Evolutionary conservation across 345 rosid genomes (phyloP), one percentile per base, ranked within the genome.

Genomic region (Aegle marmelos): DNA sequence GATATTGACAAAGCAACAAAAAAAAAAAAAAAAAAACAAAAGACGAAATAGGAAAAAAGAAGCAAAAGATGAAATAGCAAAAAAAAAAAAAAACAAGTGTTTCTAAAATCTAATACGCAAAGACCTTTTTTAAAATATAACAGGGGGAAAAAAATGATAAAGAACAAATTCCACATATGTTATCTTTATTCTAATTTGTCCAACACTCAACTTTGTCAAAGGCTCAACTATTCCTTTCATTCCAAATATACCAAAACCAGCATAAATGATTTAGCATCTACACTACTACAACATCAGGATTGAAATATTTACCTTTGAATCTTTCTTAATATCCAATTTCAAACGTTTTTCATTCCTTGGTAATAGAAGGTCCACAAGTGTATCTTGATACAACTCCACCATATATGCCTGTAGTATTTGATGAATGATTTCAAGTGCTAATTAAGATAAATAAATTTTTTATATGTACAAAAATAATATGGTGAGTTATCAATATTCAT

Each of bases 321-420:
- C 98, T 80, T 96, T 96, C 85, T 96, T 96, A n/a, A 96, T 91
- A 64, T 96, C 98, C 86, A 96, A 85, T 79, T 89, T 96, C 80
- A 85, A 64, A 24, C 90, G 94, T 82, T 82, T 96, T 75, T 87
- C 85, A 80, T 80, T 88, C 84, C 87, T 96, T 64, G 97, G 92
- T 56, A 91, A 81, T 54, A 96, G 70, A 83, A 96, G 98, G 79
- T 96, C 98, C 39, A 92, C 87, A 73, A 96, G 93, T 21, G 91
- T 92, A 81, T 96, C 99, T 85, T 96, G 99, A 86, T 96, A 96
- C 69, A 96, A 76, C 87, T 96, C 98, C 82, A 96, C 97, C 93
- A 96, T 92, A 74, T 91, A 96, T 64, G 94, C 97, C 98, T 96
- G 83, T 85, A 86, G 66, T 78, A 79, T 66, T 57, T 34, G 56